Conservation (phyloP, 1,284 basidiomycete species). For the Naganishia cerealis region DNA sequence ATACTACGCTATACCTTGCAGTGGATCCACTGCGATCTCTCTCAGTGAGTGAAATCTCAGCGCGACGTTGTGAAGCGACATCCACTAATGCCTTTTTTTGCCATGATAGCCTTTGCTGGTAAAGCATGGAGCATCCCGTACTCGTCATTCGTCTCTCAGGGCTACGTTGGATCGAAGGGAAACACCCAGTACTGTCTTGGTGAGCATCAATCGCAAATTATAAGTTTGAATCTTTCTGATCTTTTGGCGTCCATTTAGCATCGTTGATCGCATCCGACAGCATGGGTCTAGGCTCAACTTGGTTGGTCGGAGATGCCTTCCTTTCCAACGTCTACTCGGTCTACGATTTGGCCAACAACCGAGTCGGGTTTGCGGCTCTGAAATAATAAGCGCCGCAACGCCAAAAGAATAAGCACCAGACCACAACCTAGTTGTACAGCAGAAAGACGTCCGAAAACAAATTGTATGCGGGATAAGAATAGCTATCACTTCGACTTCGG, state of each 20-base stretch:
- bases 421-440: not conserved
- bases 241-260: not conserved
- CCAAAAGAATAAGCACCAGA: not conserved
- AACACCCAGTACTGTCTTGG: constrained; percentile 30
- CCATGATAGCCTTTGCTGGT: constrained; percentile 12
- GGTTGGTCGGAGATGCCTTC: constrained; percentile 34
- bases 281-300: constrained; percentile 32
- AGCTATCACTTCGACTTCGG: no score
- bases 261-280: constrained; percentile 28
- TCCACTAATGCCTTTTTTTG: not conserved
- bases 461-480: constrained; percentile 1
- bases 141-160: constrained; percentile 19
- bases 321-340: constrained; percentile 31
- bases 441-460: not conserved
- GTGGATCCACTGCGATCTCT: constrained; percentile 28
- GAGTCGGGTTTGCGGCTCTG: constrained; percentile 31
- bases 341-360: constrained; percentile 29
- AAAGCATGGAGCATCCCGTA: constrained; percentile 28
- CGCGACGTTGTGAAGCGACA: not conserved
- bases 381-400: not conserved
- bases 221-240: not conserved
- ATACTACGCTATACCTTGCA: constrained; percentile 37
- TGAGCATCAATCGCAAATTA: not conserved
- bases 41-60: constrained; percentile 11
- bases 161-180: constrained; percentile 24